A percentile compares a stretch with the other conserved stretches of the same genome.
Evolutionary conservation across 192 early-diverging fungal species (phyloP).

Genomic region (Coemansia sp.): DNA sequence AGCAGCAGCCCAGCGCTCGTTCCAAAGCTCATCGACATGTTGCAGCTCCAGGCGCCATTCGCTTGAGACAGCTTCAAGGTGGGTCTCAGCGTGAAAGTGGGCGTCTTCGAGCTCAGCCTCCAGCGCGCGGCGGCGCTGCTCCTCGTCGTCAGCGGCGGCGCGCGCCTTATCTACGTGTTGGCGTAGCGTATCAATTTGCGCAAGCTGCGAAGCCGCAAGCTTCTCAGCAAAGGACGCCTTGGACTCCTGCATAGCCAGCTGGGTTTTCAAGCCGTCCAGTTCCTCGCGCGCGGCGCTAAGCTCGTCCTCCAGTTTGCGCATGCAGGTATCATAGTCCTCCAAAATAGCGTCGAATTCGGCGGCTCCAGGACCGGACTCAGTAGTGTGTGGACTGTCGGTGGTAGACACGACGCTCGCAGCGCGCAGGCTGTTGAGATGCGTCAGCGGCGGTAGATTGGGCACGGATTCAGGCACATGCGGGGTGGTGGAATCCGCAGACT

Average conservation of each 20-base stretch:
- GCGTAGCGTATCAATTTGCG: constrained; percentile 53
- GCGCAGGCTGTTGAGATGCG: constrained; percentile 24
- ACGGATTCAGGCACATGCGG: background rate
- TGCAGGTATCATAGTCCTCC: constrained; percentile 68
- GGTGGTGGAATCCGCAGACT: background rate
- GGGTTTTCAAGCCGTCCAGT: constrained; percentile 57
- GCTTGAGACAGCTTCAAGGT: constrained; percentile 22
- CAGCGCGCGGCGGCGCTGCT: constrained; percentile 50
- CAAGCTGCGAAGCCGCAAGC: constrained; percentile 46
- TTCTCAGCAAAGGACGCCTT: constrained; percentile 53
- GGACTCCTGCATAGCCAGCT: constrained; percentile 59
- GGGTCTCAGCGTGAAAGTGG: constrained; percentile 33
- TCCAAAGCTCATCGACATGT: constrained; percentile 44
- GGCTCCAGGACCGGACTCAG: constrained; percentile 35
- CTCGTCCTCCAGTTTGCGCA: constrained; percentile 62
- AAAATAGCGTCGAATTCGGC: constrained; percentile 68
- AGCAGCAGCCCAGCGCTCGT: constrained; percentile 44
- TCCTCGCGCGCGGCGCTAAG: constrained; percentile 59
- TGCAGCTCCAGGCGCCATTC: constrained; percentile 40
- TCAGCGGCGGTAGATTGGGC: constrained; percentile 29
- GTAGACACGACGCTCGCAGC: constrained; percentile 12
- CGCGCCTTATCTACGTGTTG: constrained; percentile 40
- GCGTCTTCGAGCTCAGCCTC: constrained; percentile 60
- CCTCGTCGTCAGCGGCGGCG: constrained; percentile 47
- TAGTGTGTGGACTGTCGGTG: background rate